A percentile compares a stretch with the other conserved stretches of the same genome.
phyloP scores from a whole-genome alignment of 2,329 filamentous ascomycete genomes.

The Ceratocystis huliohia region DNA sequence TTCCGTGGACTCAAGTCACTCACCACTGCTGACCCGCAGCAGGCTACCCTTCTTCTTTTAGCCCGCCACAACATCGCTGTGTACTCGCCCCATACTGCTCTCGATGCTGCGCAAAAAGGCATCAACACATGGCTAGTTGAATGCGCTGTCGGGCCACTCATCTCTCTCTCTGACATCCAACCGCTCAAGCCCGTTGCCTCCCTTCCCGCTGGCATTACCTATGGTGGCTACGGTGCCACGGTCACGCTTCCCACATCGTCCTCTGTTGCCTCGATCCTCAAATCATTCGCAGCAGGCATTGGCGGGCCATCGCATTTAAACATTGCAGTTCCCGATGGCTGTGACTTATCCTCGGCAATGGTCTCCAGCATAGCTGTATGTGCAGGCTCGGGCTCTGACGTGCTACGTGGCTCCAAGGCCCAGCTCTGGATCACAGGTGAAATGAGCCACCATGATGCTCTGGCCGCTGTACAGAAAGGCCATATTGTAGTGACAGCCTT shows the following conservation, averaged over 20 bases:
- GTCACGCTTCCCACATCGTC: constrained; percentile 33
- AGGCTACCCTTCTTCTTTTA: constrained; percentile 69
- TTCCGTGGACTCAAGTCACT: constrained; percentile 85
- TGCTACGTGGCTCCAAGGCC: constrained; percentile 57
- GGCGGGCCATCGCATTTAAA: constrained; percentile 48
- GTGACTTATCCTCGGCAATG: constrained; percentile 27
- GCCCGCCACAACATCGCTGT: constrained; percentile 82
- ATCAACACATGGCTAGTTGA: constrained; percentile 92
- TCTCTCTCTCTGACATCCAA: constrained; percentile 22
- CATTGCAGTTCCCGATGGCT: constrained; percentile 40
- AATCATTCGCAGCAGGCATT: constrained; percentile 50
- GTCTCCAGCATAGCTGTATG: constrained; percentile 71
- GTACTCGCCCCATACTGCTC: constrained; percentile 89
- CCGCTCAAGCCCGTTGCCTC: constrained; percentile 35
- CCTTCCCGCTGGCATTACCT: constrained; percentile 34
- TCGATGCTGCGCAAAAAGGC: constrained; percentile 74
- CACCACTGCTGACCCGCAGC: constrained; percentile 73
- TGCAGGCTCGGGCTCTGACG: constrained; percentile 70
- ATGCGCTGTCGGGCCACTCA: constrained; percentile 51
- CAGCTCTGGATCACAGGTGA: constrained; percentile 86
- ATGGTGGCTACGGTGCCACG: constrained; percentile 41
- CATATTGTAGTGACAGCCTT: constrained; percentile 74
- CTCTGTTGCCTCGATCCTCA: constrained; percentile 34
- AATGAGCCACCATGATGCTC: constrained; percentile 81
- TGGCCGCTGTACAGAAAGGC: constrained; percentile 73